These are phyloP conservation scores for Pseudogymnoascus verrucosus DNA, from an alignment of 2,329 filamentous ascomycete species.

Conservation along the genomic window DNA sequence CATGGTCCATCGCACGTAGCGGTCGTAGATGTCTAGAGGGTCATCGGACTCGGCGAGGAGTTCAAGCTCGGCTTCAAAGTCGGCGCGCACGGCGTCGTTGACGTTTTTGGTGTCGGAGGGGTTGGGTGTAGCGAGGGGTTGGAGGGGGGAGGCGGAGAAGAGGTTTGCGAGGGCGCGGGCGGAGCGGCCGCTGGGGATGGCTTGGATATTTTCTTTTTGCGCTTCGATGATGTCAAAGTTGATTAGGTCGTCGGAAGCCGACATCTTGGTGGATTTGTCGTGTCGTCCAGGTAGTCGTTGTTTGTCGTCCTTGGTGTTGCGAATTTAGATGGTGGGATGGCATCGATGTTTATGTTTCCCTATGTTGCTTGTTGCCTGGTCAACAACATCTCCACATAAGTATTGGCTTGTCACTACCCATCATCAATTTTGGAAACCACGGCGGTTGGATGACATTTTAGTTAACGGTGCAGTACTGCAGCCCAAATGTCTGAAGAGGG, in stretches of 20 bases:
- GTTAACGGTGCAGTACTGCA: not conserved
- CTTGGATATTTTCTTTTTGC: conserved; percentile 97
- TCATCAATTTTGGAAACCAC: not conserved
- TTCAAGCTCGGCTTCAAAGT: conserved; percentile 78
- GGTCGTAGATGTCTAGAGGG: conserved; percentile 88
- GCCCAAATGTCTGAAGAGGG: not conserved
- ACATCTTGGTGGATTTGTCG: conserved; percentile 29
- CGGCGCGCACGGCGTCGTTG: conserved; percentile 70
- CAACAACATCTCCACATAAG: conserved; percentile 2
- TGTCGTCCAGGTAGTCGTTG: conserved; percentile 9
- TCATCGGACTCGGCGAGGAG: conserved; percentile 82
- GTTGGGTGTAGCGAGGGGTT: conserved; percentile 53
- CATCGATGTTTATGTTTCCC: conserved; percentile 1
- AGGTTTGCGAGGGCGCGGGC: conserved; percentile 80
- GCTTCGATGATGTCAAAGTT: conserved; percentile 89
- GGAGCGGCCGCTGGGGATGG: conserved; percentile 78
- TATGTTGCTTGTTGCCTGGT: not conserved
- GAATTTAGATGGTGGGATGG: not conserved
- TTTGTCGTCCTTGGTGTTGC: conserved; percentile 11
- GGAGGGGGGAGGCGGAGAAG: conserved; percentile 59
- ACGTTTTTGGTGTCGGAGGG: conserved; percentile 67
- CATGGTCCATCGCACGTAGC: conserved; percentile 94
- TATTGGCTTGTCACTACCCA: not conserved
- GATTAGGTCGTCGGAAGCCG: conserved; percentile 48
- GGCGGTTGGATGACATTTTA: not conserved